Evolutionary conservation across 2,329 filamentous ascomycete genomes (phyloP).

Genomic region (Alternaria sp.): DNA sequence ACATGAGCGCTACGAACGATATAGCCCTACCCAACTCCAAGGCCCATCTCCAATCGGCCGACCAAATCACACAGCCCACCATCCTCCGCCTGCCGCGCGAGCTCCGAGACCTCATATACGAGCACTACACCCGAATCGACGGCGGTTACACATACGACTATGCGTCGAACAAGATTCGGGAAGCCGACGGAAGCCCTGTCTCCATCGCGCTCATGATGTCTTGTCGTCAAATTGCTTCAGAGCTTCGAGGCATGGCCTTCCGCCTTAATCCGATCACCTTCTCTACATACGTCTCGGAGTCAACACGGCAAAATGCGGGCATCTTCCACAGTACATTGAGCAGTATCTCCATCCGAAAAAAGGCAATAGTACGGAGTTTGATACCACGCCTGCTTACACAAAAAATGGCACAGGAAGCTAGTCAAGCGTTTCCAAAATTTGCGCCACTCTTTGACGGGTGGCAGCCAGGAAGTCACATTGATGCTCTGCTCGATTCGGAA

Average conservation of each 20-base stretch:
- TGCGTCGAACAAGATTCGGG: not conserved
- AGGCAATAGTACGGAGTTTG: not conserved
- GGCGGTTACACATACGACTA: constrained; percentile 11
- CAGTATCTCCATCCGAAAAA: not conserved
- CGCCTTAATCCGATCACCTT: not conserved
- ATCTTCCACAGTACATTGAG: not conserved
- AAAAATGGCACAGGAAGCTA: not conserved
- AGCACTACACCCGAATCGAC: constrained; percentile 3
- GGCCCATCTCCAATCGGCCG: too few species aligned
- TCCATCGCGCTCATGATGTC: not conserved
- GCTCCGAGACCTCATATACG: constrained; percentile 15
- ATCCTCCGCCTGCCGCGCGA: constrained; percentile 8
- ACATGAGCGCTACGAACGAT: too few species aligned
- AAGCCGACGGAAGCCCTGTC: not conserved
- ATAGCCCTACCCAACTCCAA: too few species aligned
- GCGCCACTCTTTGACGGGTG: too few species aligned
- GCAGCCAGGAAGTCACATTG: too few species aligned
- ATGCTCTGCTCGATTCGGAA: too few species aligned
- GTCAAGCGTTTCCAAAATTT: too few species aligned
- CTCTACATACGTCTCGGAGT: not conserved
- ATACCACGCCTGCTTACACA: not conserved
- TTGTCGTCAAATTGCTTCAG: not conserved
- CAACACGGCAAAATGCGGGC: not conserved
- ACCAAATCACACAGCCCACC: too few species aligned
- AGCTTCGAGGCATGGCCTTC: not conserved